These are phyloP conservation scores for Casuarina cunninghamiana DNA, from an alignment of 306 rosid genomes.

Conservation along the genomic window DNA sequence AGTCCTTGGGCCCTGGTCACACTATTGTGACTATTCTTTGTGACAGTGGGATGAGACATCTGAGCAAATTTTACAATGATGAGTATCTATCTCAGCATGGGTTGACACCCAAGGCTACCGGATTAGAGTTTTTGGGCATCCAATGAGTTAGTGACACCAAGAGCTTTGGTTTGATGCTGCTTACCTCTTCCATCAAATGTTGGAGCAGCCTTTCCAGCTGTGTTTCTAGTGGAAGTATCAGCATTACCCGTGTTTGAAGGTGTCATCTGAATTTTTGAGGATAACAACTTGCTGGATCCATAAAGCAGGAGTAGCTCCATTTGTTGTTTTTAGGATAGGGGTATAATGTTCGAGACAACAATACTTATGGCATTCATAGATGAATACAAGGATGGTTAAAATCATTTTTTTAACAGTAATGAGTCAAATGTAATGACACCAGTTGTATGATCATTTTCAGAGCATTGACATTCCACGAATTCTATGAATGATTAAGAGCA, in stretches of 20 bases:
- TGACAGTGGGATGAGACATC: slow-evolving; percentile 92
- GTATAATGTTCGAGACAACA: background rate
- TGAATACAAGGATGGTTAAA: background rate
- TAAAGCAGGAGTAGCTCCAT: background rate
- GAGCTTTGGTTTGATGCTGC: background rate
- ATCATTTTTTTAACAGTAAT: no score
- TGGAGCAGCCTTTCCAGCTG: background rate
- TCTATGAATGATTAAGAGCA: background rate
- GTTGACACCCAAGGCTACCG: slow-evolving; percentile 69
- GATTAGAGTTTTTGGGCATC: slow-evolving; percentile 68
- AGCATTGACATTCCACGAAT: background rate
- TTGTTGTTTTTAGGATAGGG: background rate
- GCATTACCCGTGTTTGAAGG: background rate
- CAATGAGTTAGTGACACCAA: slow-evolving; percentile 28
- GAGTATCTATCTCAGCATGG: slow-evolving; percentile 67
- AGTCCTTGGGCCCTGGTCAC: slow-evolving; percentile 45
- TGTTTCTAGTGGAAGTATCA: background rate
- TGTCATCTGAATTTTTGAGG: background rate
- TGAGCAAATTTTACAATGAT: slow-evolving; percentile 72
- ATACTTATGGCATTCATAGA: background rate
- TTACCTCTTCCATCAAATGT: slow-evolving; percentile 3
- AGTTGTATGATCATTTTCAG: background rate
- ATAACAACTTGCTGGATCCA: background rate
- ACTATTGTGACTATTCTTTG: slow-evolving; percentile 89
- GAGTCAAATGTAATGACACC: background rate